Evolutionary conservation across 768 basidiomycete genomes (phyloP), one percentile per base, ranked within the genome.

Genomic region (Mycena pura): DNA sequence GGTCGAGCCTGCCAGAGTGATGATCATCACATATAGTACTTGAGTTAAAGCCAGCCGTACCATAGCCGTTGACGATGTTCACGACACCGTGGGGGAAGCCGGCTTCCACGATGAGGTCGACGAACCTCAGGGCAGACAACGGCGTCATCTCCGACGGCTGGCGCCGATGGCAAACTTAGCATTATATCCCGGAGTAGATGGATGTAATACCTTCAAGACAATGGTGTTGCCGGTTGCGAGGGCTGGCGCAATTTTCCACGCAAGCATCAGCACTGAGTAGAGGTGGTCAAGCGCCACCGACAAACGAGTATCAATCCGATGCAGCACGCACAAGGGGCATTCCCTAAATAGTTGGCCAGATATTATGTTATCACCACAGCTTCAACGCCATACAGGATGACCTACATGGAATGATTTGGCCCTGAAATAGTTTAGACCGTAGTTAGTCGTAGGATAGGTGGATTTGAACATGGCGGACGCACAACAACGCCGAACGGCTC

Each of bases 41-140:
- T n/a, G n/a, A n/a, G n/a, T n/a, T n/a, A n/a, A n/a, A 78, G 6
- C 6, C 38, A 80, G n/a, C n/a, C 81, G 54, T 53, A 24, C 87
- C 90, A 61, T 84, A 83, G n/a, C 90, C 91, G 9, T 80, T 78
- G 39, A 92, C 70, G 60, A 89, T 76, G 72, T 92, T 90, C 65
- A 92, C 76, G 10, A 90, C 89, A 54, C 91, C 89, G 6, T 85
- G 79, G 5, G 89, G 89, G 74, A 90, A 86, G 1, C 89, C 89
- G 6, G 89, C 89, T 64, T 91, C 83, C n/a, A 75, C 73, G 57
- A 84, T 76, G 40, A 92, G 82, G 13, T 82, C 76, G 29, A 71
- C 72, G 27, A 84, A 52, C 27, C 77, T 77, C 27, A 89, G 74
- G 4, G 86, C 89, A 15, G 86, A 81, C 31, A 89, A 72, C 3